phyloP scores from a whole-genome alignment of 768 basidiomycete genomes.

The Ephemerocybe angulata region DNA sequence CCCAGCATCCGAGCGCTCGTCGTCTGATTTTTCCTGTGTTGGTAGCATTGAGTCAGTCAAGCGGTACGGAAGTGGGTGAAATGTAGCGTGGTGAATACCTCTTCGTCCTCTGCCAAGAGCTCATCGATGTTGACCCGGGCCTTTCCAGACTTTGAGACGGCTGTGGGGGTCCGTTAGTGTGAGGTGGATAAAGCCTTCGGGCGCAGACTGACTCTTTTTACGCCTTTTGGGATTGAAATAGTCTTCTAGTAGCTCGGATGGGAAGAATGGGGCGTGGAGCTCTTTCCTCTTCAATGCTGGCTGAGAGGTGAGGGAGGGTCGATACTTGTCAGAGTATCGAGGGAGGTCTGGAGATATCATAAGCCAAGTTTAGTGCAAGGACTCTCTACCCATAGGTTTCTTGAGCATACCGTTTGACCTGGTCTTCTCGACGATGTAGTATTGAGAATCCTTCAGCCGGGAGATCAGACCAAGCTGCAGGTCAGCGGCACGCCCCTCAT shows the following conservation, averaged over 20 bases:
- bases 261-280: conserved; percentile 75
- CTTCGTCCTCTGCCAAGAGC: conserved; percentile 61
- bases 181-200: conserved; percentile 23
- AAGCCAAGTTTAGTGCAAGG: too few species aligned
- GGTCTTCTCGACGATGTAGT: conserved; percentile 68
- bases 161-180: conserved; percentile 5
- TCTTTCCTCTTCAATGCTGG: conserved; percentile 69
- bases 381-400: not conserved
- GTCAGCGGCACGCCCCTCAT: conserved; percentile 63
- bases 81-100: conserved; percentile 35
- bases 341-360: conserved; percentile 56
- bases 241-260: conserved; percentile 66
- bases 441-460: conserved; percentile 65
- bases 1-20: conserved; percentile 64
- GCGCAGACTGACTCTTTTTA: conserved; percentile 34
- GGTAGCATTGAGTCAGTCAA: not conserved
- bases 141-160: conserved; percentile 22
- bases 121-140: conserved; percentile 63
- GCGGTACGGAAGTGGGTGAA: not conserved
- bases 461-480: conserved; percentile 64
- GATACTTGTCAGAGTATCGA: conserved; percentile 83
- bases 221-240: conserved; percentile 77
- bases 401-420: conserved; percentile 50
- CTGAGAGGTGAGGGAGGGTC: conserved; percentile 54
- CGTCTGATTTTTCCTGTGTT: conserved; percentile 62